Base-by-base conservation (phyloP, 495 filamentous ascomycete species). In the Rostrohypoxylon terebratum region DNA sequence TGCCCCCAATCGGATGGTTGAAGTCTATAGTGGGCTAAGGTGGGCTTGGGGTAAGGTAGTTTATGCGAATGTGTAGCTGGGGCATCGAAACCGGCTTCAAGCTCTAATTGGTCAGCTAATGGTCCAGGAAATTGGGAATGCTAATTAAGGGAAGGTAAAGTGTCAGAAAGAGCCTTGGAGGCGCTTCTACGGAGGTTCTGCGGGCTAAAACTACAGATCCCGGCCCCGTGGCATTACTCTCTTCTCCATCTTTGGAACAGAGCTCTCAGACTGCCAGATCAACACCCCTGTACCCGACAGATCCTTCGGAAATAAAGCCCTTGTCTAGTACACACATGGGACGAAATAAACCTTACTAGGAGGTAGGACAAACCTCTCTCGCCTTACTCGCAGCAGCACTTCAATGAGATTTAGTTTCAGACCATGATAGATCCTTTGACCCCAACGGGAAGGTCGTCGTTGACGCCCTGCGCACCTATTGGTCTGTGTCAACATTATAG, bases 141-240 rank as follows among this genome's bases (percentile, higher is more conserved):
- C 54, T 66, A 73, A 73, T 73, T 73, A 73, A 73, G 71, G 71
- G 71, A 69, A 73, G 71, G 71, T 73, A 73, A 53, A 59, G 57
- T 69, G 71, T 73, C 33, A 73, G 71, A 69, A 66, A 69, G 71
- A 28, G 28, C 28, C 28, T 5, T 28, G 28, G 28, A 61, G 66
- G 71, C 71, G 71, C 61, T 73, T 69, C 66, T 66, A 63, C 71
- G 71, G 71, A 73, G 38, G 71, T 73, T 73, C 66, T 69, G 66
- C 71, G 71, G 71, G 36, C 71, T 59, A 73, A 73, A 57, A 54
- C 20, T 59, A 25, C 47, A 69, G 38, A 69, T 61, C 71, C 71
- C 33, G 50, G 71, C 65, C 21, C 48, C 42, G 33, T 38, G 34
- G 40, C 14, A 40, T 57, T 55, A 28, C 34, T 59, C 48, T 53